Evolutionary conservation across 306 rosid species (phyloP), one percentile per base, ranked within the genome.

Genomic region (Rubus idaeus): DNA sequence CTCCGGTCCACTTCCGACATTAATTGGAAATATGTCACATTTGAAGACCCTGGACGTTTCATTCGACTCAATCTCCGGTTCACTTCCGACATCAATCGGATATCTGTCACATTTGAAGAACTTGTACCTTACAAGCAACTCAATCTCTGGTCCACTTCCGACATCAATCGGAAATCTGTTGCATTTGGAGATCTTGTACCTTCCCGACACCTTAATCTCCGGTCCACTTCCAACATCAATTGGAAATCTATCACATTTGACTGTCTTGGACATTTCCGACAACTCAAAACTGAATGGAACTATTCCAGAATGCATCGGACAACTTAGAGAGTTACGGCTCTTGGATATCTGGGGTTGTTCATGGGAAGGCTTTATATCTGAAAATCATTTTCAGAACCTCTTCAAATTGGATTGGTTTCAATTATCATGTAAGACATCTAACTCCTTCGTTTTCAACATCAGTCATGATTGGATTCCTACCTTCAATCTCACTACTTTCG

Each of bases 321-420:
- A 30, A 30, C 35, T 30, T 30, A 30, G 35, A 30, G 35, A 30
- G 1, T 30, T 30, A 1, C 35, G n/a, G n/a, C n/a, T n/a, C n/a
- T 30, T 30, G 35, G 35, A 30, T 30, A 1, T 40, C 41, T 0
- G 35, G 0, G 21, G 13, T 10, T 62, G 20, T 51, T 63, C 62
- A 8, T 75, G 56, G 61, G 71, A 63, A 35, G 78, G 78, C 13
- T 12, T 35, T 35, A 30, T 75, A 20, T 46, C 58, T 18, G 78
- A 75, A 63, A 49, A 4, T 30, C 71, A 75, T 35, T 62, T 75
- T n/a, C 14, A 2, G 12, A 75, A 1, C 35, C 35, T 49, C 51
- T 0, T 2, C 9, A 45, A 11, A 45, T 45, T 45, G 49, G 49
- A 8, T 6, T n/a, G n/a, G 49, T 45, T 45, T 8, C 7, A 0